A percentile compares a stretch with the other conserved stretches of the same genome.
These are phyloP conservation scores for Diplodia mutila DNA, from an alignment of 2,329 filamentous ascomycete species.

Conservation along the genomic window DNA sequence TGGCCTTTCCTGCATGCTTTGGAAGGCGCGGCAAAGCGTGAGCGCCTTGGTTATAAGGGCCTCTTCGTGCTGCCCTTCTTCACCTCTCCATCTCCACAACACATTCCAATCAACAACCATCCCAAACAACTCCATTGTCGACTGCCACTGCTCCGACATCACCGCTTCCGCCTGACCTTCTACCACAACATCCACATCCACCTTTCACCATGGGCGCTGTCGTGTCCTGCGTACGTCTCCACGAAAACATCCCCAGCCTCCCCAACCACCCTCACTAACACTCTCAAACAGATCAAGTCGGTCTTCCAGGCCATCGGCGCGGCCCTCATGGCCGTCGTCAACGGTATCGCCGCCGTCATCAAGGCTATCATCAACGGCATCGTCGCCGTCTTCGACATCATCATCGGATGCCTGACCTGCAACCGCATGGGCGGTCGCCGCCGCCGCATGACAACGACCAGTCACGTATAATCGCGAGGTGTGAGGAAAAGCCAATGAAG, in stretches of 20 bases:
- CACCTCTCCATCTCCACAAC: not conserved
- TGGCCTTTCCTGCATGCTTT: not conserved
- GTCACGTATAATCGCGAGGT: conserved; percentile 29
- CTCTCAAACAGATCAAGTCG: conserved; percentile 40
- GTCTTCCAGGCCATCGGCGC: conserved; percentile 53
- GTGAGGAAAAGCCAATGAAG: conserved; percentile 15
- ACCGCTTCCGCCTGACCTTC: not conserved
- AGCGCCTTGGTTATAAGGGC: conserved; percentile 9
- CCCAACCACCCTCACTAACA: conserved; percentile 31
- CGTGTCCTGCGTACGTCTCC: conserved; percentile 74
- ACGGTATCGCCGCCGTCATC: conserved; percentile 50
- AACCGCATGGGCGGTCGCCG: conserved; percentile 48
- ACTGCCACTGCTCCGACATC: not conserved
- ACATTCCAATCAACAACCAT: conserved; percentile 3
- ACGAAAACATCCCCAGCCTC: not conserved
- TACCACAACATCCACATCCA: conserved; percentile 24
- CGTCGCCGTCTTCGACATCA: conserved; percentile 53
- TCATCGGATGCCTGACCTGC: conserved; percentile 56
- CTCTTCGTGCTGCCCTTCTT: not conserved
- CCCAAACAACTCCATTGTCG: not conserved
- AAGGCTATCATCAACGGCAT: conserved; percentile 55
- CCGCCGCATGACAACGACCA: conserved; percentile 38
- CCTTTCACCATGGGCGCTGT: conserved; percentile 74
- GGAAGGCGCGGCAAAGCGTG: not conserved
- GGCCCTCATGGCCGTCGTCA: conserved; percentile 52